Percentiles rank a stretch among this genome's conserved stretches.
Conservation (phyloP, 768 basidiomycete species). For the Xerocomellus chrysenteron region DNA sequence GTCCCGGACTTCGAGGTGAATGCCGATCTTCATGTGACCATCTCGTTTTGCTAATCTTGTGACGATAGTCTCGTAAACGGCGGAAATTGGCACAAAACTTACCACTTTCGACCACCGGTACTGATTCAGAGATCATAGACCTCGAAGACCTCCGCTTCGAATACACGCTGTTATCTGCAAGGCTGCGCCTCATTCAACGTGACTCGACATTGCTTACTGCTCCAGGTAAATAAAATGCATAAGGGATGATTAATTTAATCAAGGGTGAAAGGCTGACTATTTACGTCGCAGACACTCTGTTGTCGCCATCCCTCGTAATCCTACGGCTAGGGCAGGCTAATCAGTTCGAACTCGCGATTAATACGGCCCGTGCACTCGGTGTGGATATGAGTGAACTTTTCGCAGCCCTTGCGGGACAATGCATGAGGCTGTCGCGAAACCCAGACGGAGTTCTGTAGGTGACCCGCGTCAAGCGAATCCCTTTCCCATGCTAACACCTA, state of each 20-base stretch:
- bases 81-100: conserved; percentile 71
- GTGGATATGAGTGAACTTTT: conserved; percentile 91
- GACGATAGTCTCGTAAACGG: conserved; percentile 61
- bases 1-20: conserved; percentile 46
- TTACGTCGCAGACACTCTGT: conserved; percentile 46
- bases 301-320: conserved; percentile 65
- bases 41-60: conserved; percentile 17
- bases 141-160: conserved; percentile 79
- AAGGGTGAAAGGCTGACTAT: conserved; percentile 16
- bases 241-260: conserved; percentile 10
- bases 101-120: conserved; percentile 68
- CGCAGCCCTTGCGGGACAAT: conserved; percentile 70
- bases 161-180: conserved; percentile 72
- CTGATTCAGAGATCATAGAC: conserved; percentile 73
- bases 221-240: conserved; percentile 51
- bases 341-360: conserved; percentile 76
- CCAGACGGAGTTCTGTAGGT: conserved; percentile 60
- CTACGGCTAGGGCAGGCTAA: conserved; percentile 75
- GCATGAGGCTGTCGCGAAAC: conserved; percentile 69
- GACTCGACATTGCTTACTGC: conserved; percentile 62
- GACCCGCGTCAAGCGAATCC: not conserved
- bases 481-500: conserved; percentile 3
- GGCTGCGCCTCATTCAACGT: conserved; percentile 67
- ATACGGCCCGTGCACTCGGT: conserved; percentile 68
- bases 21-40: conserved; percentile 19